These are phyloP conservation scores for Cucurbita argyrosperma DNA, from an alignment of 306 rosid species.

Conservation along the genomic window DNA sequence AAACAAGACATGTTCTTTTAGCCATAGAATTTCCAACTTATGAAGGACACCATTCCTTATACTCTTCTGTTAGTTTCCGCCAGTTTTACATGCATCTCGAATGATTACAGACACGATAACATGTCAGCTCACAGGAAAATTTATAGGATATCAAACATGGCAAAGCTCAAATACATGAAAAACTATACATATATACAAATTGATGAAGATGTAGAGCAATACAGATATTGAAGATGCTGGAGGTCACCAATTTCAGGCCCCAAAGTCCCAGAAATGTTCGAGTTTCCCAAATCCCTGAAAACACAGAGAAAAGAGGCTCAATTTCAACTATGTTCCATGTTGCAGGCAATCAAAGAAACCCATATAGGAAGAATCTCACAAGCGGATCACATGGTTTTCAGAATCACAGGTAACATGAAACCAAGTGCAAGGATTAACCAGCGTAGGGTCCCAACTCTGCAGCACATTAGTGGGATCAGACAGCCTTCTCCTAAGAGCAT, in stretches of 20 bases:
- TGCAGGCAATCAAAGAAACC: neutral
- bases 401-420: conserved; percentile 83
- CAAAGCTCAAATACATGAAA: neutral
- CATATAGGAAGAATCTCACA: conserved; percentile 29
- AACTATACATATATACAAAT: neutral
- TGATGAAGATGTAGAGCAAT: conserved; percentile 8
- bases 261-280: conserved; percentile 70
- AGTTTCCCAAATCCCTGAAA: conserved; percentile 90
- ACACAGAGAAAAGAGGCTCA: conserved; percentile 11
- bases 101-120: neutral
- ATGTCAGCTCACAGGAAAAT: neutral
- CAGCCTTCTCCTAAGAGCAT: conserved; percentile 57
- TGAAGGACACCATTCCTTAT: neutral
- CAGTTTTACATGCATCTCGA: neutral
- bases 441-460: conserved; percentile 98
- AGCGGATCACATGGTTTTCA: conserved; percentile 60
- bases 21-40: neutral
- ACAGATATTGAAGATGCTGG: conserved; percentile 72
- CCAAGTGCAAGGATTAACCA: conserved; percentile 99
- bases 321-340: neutral
- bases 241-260: conserved; percentile 81
- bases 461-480: conserved; percentile 65
- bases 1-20: neutral
- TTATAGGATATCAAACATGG: neutral
- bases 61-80: neutral